Evolutionary conservation across 805 yeast genomes (phyloP).

Genomic region (Diddensiella santjacobensis): DNA sequence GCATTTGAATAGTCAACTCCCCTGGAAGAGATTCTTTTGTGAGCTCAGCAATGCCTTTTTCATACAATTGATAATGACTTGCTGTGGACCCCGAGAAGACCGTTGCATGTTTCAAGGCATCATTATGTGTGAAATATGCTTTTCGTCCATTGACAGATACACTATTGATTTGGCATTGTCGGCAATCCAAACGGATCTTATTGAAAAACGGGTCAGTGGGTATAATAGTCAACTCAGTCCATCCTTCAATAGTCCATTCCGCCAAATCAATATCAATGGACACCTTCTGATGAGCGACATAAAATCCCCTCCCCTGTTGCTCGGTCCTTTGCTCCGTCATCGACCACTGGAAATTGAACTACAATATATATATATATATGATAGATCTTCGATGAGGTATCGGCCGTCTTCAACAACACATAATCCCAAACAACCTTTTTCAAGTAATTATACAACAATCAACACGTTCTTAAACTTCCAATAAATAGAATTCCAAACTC

Average conservation of each 20-base stretch:
- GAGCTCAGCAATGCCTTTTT: constrained; percentile 50
- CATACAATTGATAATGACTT: constrained; percentile 57
- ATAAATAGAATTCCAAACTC: too few relatives aligned
- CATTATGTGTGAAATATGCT: constrained; percentile 54
- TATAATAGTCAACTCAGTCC: constrained; percentile 75
- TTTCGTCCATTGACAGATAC: constrained; percentile 63
- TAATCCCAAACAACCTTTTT: too few relatives aligned
- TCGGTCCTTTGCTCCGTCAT: neutral
- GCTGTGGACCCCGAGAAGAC: constrained; percentile 30
- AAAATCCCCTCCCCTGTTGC: constrained; percentile 43
- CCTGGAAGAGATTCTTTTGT: constrained; percentile 56
- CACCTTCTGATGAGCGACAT: constrained; percentile 81
- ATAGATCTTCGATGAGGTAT: too few relatives aligned
- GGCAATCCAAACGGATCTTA: constrained; percentile 68
- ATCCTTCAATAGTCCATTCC: constrained; percentile 56
- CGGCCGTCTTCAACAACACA: too few relatives aligned
- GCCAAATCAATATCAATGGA: constrained; percentile 74
- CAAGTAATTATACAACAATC: too few relatives aligned
- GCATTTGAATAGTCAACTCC: constrained; percentile 60
- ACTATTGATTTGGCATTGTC: constrained; percentile 55
- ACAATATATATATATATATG: too few relatives aligned
- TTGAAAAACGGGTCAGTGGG: constrained; percentile 62
- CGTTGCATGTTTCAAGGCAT: constrained; percentile 41
- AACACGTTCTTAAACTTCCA: too few relatives aligned
- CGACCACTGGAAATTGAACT: neutral